Conservation (phyloP, 2,329 filamentous ascomycete genomes). For the Albophoma yamanashiensis region DNA sequence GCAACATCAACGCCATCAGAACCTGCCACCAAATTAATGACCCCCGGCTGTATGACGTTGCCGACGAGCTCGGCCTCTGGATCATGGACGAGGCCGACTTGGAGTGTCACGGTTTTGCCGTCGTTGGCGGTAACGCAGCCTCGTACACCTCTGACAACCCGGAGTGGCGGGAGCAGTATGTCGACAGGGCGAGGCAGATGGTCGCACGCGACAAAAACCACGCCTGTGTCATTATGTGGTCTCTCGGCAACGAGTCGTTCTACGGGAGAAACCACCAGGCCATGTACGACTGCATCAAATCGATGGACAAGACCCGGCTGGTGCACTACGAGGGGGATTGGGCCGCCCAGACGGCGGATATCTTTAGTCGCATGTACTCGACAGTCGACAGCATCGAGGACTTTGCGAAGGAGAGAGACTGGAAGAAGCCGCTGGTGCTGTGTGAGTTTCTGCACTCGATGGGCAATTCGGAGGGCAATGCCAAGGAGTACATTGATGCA, state of each 20-base stretch:
- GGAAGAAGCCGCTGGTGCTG: conserved; percentile 45
- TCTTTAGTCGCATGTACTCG: conserved; percentile 58
- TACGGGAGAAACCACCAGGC: conserved; percentile 57
- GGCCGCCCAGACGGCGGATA: conserved; percentile 46
- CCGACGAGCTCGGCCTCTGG: conserved; percentile 54
- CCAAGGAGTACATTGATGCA: conserved; percentile 56
- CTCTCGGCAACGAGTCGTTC: conserved; percentile 61
- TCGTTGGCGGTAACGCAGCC: conserved; percentile 21
- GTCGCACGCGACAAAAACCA: conserved; percentile 51
- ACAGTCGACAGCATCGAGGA: conserved; percentile 33
- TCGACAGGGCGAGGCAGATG: conserved; percentile 55
- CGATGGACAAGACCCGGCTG: conserved; percentile 43
- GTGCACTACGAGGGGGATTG: conserved; percentile 58
- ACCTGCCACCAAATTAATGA: conserved; percentile 59
- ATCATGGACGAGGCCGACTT: conserved; percentile 48
- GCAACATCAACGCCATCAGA: conserved; percentile 61
- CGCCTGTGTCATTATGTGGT: conserved; percentile 59
- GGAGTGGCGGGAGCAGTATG: conserved; percentile 51
- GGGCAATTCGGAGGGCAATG: conserved; percentile 59
- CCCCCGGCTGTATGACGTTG: conserved; percentile 46
- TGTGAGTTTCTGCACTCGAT: conserved; percentile 52
- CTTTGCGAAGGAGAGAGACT: conserved; percentile 28
- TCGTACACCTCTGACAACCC: conserved; percentile 47
- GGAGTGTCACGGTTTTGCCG: conserved; percentile 41
- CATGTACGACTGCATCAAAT: conserved; percentile 55